These are phyloP conservation scores for Globisporangium nagaii DNA, from an alignment of 352 stramenopile genomes.

Conservation along the genomic window DNA sequence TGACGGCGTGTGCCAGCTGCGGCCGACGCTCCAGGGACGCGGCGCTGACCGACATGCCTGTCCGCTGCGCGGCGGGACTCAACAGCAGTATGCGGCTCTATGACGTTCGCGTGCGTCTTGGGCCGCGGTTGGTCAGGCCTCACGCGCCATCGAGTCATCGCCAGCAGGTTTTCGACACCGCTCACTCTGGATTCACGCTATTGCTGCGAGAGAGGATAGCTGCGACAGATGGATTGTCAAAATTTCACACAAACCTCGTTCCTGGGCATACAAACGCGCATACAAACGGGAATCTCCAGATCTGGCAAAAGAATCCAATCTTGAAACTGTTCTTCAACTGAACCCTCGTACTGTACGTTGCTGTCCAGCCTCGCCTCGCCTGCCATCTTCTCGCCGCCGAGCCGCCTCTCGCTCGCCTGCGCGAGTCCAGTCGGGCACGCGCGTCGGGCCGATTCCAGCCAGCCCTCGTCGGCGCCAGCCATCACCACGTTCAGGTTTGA, in stretches of 20 bases:
- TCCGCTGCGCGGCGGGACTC: neutral
- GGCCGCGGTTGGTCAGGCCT: neutral
- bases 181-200: too few relatives aligned
- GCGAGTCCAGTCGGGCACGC: neutral
- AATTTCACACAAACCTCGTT: neutral
- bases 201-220: neutral
- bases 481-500: too few relatives aligned
- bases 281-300: neutral
- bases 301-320: neutral
- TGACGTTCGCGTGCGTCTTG: neutral
- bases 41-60: too few relatives aligned
- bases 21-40: neutral
- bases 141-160: neutral
- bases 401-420: neutral
- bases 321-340: conserved; percentile 6
- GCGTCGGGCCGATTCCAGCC: neutral
- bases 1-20: neutral
- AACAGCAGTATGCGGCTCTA: too few relatives aligned
- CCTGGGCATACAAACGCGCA: neutral
- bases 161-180: neutral
- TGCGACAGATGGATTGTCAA: neutral
- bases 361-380: too few relatives aligned
- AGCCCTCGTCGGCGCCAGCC: too few relatives aligned
- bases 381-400: too few relatives aligned
- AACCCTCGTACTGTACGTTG: neutral